phyloP scores from a whole-genome alignment of 257 asterid species.

The Jacaranda copaia region DNA sequence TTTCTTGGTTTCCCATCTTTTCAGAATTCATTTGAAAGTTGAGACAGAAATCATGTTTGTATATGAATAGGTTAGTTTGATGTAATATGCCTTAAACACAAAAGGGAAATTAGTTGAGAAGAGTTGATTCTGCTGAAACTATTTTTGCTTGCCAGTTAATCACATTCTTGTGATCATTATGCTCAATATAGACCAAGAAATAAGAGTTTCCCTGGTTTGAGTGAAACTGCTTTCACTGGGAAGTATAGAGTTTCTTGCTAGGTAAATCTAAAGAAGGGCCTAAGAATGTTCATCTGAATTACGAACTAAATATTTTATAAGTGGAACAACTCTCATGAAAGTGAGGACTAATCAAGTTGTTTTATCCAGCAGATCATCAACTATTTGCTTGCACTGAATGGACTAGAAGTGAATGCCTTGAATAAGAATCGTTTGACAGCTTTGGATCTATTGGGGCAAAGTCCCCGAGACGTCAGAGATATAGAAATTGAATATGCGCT shows the following conservation, averaged over 20 bases:
- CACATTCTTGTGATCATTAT: not conserved
- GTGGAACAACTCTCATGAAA: no score
- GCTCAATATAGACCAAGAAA: not conserved
- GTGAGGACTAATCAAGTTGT: not conserved
- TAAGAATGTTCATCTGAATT: no score
- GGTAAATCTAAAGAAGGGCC: no score
- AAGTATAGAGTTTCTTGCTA: no score
- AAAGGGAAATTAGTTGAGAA: no score
- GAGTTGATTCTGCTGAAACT: not conserved
- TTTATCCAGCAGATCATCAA: slow-evolving; percentile 45
- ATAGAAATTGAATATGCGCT: slow-evolving; percentile 46
- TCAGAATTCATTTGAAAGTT: no score
- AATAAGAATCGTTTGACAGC: slow-evolving; percentile 42
- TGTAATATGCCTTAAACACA: no score
- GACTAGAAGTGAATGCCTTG: slow-evolving; percentile 49
- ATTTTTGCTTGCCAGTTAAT: not conserved
- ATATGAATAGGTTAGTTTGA: no score
- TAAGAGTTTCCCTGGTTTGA: no score
- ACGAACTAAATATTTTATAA: no score
- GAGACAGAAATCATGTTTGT: no score
- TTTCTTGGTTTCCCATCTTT: not conserved
- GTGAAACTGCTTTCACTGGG: no score
- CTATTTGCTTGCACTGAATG: slow-evolving; percentile 37
- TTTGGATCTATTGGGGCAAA: slow-evolving; percentile 46
- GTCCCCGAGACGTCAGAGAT: slow-evolving; percentile 52